Evolutionary conservation across 2,329 filamentous ascomycete species (phyloP).

Genomic region (Neoascochyta sp.): DNA sequence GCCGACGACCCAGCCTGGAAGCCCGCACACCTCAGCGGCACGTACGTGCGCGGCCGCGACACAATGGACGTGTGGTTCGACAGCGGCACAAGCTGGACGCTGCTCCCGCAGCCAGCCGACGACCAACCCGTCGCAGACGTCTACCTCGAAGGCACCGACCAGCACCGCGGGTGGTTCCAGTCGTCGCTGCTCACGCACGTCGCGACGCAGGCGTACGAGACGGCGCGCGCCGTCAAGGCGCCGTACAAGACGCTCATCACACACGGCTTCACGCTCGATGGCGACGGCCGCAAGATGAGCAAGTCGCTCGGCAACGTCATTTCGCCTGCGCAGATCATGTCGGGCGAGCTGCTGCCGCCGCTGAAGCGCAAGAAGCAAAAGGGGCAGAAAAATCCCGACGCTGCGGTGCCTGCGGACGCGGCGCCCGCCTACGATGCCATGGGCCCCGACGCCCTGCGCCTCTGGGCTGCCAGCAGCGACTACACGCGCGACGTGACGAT

Average conservation of each 20-base stretch:
- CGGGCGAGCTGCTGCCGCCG: slow-evolving; percentile 71
- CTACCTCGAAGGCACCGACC: slow-evolving; percentile 90
- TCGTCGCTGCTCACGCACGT: slow-evolving; percentile 87
- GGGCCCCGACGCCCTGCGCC: slow-evolving; percentile 78
- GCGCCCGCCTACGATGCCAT: slow-evolving; percentile 61
- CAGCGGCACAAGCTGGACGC: slow-evolving; percentile 88
- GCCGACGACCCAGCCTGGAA: slow-evolving; percentile 75
- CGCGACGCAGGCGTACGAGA: slow-evolving; percentile 51
- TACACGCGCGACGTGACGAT: slow-evolving; percentile 86
- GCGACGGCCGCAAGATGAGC: slow-evolving; percentile 94
- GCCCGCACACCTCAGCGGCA: slow-evolving; percentile 56
- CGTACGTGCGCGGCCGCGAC: slow-evolving; percentile 74
- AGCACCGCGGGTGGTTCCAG: slow-evolving; percentile 98
- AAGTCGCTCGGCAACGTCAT: slow-evolving; percentile 93
- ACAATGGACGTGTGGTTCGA: slow-evolving; percentile 99
- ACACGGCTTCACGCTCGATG: slow-evolving; percentile 90
- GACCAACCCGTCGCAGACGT: slow-evolving; percentile 64
- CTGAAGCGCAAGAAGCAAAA: slow-evolving; percentile 61
- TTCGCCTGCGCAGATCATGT: slow-evolving; percentile 76
- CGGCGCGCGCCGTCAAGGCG: slow-evolving; percentile 42
- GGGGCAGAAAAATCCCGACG: slow-evolving; percentile 39
- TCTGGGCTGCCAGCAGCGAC: slow-evolving; percentile 91
- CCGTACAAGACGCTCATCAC: slow-evolving; percentile 91
- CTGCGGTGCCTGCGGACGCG: slow-evolving; percentile 13
- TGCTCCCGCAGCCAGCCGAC: slow-evolving; percentile 29